Evolutionary conservation across 495 filamentous ascomycete species (phyloP).

Genomic region (Penicillium daleae): DNA sequence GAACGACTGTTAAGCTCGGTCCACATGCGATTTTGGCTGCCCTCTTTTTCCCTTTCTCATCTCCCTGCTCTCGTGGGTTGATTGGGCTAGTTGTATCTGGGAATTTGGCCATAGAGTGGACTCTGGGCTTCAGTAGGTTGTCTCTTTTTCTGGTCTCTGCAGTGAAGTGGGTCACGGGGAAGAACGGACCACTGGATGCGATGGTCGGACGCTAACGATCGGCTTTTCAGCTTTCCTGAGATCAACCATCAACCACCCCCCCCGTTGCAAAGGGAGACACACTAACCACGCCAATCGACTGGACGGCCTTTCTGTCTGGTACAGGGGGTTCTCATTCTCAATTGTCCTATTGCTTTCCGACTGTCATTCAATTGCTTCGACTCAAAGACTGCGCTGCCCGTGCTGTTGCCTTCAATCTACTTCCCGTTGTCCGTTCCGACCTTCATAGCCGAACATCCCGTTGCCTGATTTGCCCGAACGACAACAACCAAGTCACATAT

Average conservation of each 20-base stretch:
- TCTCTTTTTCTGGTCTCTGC: slow-evolving; percentile 5
- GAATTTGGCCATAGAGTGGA: not conserved
- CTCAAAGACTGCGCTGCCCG: not conserved
- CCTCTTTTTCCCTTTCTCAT: slow-evolving; percentile 14
- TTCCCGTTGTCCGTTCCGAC: slow-evolving; percentile 5
- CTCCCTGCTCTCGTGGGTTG: slow-evolving; percentile 11
- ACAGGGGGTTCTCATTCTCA: slow-evolving; percentile 1
- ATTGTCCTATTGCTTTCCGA: not conserved
- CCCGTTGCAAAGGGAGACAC: slow-evolving; percentile 11
- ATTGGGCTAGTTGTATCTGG: slow-evolving; percentile 7
- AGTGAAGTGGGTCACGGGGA: slow-evolving; percentile 16
- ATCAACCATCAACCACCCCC: slow-evolving; percentile 10
- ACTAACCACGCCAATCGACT: slow-evolving; percentile 1
- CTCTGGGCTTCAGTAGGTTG: slow-evolving; percentile 10
- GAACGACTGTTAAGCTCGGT: slow-evolving; percentile 28
- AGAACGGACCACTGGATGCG: slow-evolving; percentile 1
- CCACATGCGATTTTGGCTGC: slow-evolving; percentile 28
- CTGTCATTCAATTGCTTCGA: slow-evolving; percentile 4
- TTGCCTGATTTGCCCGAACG: not conserved
- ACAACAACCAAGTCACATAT: not conserved
- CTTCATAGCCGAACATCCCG: not conserved
- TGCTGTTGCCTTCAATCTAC: slow-evolving; percentile 6
- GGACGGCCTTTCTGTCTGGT: not conserved
- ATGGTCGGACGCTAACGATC: slow-evolving; percentile 21
- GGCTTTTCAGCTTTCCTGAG: slow-evolving; percentile 20